Evolutionary conservation across 169 alveolate genomes (phyloP), one percentile per base, ranked within the genome.

Genomic region (Plasmodium cynomolgi): DNA sequence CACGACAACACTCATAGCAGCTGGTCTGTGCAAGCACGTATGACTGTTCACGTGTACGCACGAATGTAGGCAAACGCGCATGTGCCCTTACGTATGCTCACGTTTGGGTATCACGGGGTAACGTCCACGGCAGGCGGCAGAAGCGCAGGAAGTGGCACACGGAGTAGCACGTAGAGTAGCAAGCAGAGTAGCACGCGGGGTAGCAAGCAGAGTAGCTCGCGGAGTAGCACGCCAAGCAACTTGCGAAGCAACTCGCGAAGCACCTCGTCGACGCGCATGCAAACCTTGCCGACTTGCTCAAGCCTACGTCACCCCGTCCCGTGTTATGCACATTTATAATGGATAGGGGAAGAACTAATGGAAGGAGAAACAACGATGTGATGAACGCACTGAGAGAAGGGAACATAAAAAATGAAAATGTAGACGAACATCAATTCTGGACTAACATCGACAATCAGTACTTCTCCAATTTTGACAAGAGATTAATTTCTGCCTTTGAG

Each of bases 381-480:
- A 50, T 62, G 79, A 80, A 39, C 74, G 34, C 33, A 8, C 23
- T 29, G 62, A 90, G 94, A 37, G 94, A 90, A 15, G 94, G 94
- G 34, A 90, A 90, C 73, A 37, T 81, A 62, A 90, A 81, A 54
- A 79, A 90, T 13, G 94, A 90, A 58, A 62, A 47, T 58, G 17
- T 56, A 79, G 94, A 90, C 82, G 90, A 90, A 62, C 41, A 90
- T 80, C 88, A 79, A 4, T 90, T 90, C 73, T 90, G 94, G 94
- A 29, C 94, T 6, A 90, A 79, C 72, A 80, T 90, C 31, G 94
- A 90, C 31, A 90, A 58, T 74, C 90, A 90, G 33, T 90, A 90
- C 73, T 90, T 90, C 82, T 90, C 91, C 29, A 90, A 90, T 80
- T 90, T 90, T 80, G 94, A 90, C 74, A 56, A 58, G 39, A 90